Percentiles rank a stretch among this genome's conserved stretches.
Evolutionary conservation across 306 rosid genomes (phyloP).

Genomic region (Pachyrhizus erosus): DNA sequence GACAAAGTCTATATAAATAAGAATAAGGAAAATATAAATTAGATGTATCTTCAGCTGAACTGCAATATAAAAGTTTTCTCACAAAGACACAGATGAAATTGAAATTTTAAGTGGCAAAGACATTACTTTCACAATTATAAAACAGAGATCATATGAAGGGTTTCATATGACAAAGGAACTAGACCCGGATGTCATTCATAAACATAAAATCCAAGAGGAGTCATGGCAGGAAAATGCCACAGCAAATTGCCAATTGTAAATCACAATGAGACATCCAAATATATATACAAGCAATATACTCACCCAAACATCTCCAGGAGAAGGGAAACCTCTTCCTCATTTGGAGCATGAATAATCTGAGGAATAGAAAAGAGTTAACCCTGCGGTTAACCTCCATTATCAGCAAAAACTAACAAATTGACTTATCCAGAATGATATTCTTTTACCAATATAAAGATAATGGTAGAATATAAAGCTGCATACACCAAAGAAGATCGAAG

Average conservation of each 20-base stretch:
- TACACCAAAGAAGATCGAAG: conserved; percentile 11
- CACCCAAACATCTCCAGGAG: conserved; percentile 96
- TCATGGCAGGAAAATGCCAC: conserved; percentile 34
- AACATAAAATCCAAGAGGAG: conserved; percentile 25
- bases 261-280: conserved; percentile 28
- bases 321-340: conserved; percentile 93
- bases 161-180: conserved; percentile 20
- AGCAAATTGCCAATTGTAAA: conserved; percentile 32
- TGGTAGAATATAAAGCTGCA: conserved; percentile 3
- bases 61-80: conserved; percentile 16
- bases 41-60: conserved; percentile 1
- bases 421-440: conserved; percentile 38
- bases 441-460: conserved; percentile 35
- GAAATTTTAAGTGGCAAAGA: conserved; percentile 5
- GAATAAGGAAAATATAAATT: conserved; percentile 5
- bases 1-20: conserved; percentile 73
- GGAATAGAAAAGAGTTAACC: conserved; percentile 73
- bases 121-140: conserved; percentile 14
- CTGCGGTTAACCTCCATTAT: conserved; percentile 65
- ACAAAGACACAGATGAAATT: conserved; percentile 31
- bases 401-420: conserved; percentile 50
- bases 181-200: conserved; percentile 19
- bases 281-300: conserved; percentile 46
- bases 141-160: neutral
- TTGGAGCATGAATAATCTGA: conserved; percentile 94